A percentile compares a stretch with the other conserved stretches of the same genome.
phyloP scores from a whole-genome alignment of 1,284 basidiomycete genomes.

The Ceratobasidium sp. region DNA sequence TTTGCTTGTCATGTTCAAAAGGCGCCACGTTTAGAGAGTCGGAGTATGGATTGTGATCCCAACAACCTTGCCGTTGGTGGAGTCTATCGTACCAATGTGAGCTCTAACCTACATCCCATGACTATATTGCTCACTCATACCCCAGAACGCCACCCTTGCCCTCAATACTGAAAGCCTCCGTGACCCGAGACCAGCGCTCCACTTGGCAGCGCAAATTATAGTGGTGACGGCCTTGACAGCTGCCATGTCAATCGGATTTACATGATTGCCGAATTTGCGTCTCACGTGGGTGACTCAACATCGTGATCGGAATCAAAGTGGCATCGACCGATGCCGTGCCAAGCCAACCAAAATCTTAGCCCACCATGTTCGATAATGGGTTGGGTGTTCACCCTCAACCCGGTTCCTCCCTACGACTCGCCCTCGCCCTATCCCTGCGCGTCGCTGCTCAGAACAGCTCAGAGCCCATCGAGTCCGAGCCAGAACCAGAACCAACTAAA shows the following conservation, averaged over 20 bases:
- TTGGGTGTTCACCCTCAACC: no score
- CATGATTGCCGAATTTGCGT: slow-evolving; percentile 31
- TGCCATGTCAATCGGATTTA: slow-evolving; percentile 39
- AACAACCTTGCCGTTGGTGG: slow-evolving; percentile 7
- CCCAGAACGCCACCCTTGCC: slow-evolving; percentile 26
- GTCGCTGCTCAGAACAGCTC: background rate
- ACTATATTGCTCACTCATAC: background rate
- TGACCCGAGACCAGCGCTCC: slow-evolving; percentile 19
- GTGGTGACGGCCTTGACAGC: slow-evolving; percentile 34
- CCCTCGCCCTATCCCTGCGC: background rate
- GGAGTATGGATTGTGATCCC: slow-evolving; percentile 4
- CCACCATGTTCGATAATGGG: no score
- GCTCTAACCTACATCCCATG: background rate
- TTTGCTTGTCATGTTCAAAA: no score
- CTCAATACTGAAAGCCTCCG: slow-evolving; percentile 28
- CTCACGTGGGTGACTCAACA: no score
- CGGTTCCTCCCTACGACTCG: background rate
- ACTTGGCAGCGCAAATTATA: slow-evolving; percentile 32
- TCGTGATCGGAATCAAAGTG: no score
- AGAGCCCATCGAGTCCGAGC: background rate
- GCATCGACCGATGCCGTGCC: no score
- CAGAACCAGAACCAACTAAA: background rate
- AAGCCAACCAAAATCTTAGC: no score
- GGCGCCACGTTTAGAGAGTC: background rate
- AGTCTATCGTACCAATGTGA: slow-evolving; percentile 10